These are phyloP conservation scores for Trichoderma gamsii DNA, from an alignment of 495 filamentous ascomycete genomes.

Conservation along the genomic window DNA sequence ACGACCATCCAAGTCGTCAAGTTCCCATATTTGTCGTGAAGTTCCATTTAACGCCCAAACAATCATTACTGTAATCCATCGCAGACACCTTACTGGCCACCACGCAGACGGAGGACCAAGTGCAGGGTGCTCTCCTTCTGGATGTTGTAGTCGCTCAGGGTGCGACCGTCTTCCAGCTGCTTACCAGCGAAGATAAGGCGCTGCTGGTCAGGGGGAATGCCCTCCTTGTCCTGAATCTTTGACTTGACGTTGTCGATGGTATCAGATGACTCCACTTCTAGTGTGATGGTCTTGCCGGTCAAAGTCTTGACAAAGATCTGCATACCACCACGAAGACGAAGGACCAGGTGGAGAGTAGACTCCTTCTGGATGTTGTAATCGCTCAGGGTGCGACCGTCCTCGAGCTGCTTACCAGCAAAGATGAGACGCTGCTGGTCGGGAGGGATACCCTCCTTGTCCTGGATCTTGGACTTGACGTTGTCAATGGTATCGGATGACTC, in stretches of 20 bases:
- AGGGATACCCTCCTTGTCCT: slow-evolving; percentile 92
- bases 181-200: slow-evolving; percentile 97
- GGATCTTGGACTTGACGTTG: slow-evolving; percentile 80
- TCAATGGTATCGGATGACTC: slow-evolving; percentile 95
- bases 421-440: slow-evolving; percentile 93
- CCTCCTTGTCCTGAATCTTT: slow-evolving; percentile 99
- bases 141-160: slow-evolving; percentile 97
- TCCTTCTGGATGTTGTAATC: slow-evolving; percentile 99
- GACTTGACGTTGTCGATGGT: slow-evolving; percentile 93
- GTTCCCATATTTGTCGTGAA: slow-evolving; percentile 17
- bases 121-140: slow-evolving; percentile 99
- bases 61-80: background rate
- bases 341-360: slow-evolving; percentile 89
- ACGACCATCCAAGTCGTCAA: slow-evolving; percentile 12
- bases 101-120: slow-evolving; percentile 89
- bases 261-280: slow-evolving; percentile 85
- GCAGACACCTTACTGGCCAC: slow-evolving; percentile 57
- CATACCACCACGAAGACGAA: slow-evolving; percentile 98
- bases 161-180: slow-evolving; percentile 71
- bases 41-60: slow-evolving; percentile 16
- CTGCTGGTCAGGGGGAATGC: slow-evolving; percentile 97
- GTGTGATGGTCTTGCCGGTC: slow-evolving; percentile 89
- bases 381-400: slow-evolving; percentile 71
- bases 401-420: slow-evolving; percentile 94
- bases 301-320: slow-evolving; percentile 81